phyloP scores from a whole-genome alignment of 2,329 filamentous ascomycete species.

The Arthrinium puccinioides region DNA sequence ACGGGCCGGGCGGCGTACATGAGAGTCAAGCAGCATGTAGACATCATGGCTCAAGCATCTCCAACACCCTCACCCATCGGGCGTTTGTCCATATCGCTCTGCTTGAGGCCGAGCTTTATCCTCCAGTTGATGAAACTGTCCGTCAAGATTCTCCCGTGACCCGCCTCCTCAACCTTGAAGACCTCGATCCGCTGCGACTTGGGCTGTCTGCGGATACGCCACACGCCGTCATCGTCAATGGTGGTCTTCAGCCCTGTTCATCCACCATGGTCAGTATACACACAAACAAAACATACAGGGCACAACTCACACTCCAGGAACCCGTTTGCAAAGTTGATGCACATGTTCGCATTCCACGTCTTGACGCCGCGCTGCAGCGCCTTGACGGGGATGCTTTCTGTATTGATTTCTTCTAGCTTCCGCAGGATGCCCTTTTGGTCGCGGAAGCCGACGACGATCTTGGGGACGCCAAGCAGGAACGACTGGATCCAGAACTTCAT shows the following conservation, averaged over 20 bases:
- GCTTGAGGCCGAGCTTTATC: constrained; percentile 23
- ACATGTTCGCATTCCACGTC: constrained; percentile 86
- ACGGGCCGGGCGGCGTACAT: no score
- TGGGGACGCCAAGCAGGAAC: constrained; percentile 87
- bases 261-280: no score
- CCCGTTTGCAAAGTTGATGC: constrained; percentile 78
- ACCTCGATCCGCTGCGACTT: constrained; percentile 63
- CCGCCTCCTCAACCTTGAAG: constrained; percentile 63
- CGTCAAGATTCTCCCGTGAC: constrained; percentile 69
- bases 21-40: no score
- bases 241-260: constrained; percentile 57
- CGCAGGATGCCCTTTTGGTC: constrained; percentile 64
- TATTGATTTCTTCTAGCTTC: constrained; percentile 71
- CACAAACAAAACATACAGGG: constrained; percentile 25
- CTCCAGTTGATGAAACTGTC: constrained; percentile 72
- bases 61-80: no score
- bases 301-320: constrained; percentile 68
- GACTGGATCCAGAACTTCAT: constrained; percentile 97
- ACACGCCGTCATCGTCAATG: constrained; percentile 67
- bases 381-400: constrained; percentile 67
- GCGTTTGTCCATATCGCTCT: no score
- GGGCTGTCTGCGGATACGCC: constrained; percentile 65
- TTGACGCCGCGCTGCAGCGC: constrained; percentile 59
- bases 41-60: no score
- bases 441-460: constrained; percentile 85